These are phyloP conservation scores for Podospora conica DNA, from an alignment of 495 filamentous ascomycete species.

Conservation along the genomic window DNA sequence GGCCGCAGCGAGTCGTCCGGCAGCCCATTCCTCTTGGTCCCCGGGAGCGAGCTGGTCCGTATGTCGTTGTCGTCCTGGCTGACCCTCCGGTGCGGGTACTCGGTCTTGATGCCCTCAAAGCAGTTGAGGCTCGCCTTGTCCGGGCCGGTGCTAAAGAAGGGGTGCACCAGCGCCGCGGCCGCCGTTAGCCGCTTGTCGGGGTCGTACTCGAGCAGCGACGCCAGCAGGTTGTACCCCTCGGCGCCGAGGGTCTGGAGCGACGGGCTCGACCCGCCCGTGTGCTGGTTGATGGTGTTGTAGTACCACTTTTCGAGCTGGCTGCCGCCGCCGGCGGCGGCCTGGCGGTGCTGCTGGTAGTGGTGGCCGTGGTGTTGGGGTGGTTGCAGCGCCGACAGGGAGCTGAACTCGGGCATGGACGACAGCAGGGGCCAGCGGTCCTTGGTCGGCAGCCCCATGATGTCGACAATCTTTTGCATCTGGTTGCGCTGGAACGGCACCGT, in stretches of 20 bases:
- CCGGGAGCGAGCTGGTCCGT: slow-evolving; percentile 74
- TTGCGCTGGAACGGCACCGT: slow-evolving; percentile 95
- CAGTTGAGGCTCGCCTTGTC: slow-evolving; percentile 68
- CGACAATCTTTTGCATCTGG: slow-evolving; percentile 98
- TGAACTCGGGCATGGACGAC: slow-evolving; percentile 72
- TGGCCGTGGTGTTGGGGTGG: slow-evolving; percentile 42
- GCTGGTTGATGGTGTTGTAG: slow-evolving; percentile 45
- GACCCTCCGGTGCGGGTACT: slow-evolving; percentile 86
- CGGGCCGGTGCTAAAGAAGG: slow-evolving; percentile 64
- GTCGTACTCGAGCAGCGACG: slow-evolving; percentile 83
- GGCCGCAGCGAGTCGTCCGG: slow-evolving; percentile 73
- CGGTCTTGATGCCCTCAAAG: slow-evolving; percentile 78
- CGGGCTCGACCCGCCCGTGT: slow-evolving; percentile 36
- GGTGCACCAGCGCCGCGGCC: slow-evolving; percentile 74
- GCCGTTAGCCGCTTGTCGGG: slow-evolving; percentile 84
- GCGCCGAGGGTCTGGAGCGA: slow-evolving; percentile 53
- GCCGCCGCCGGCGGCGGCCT: slow-evolving; percentile 6
- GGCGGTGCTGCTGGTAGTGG: slow-evolving; percentile 43
- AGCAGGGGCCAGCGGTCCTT: slow-evolving; percentile 87
- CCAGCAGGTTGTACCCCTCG: slow-evolving; percentile 75
- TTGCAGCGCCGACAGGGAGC: slow-evolving; percentile 61
- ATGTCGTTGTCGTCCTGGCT: slow-evolving; percentile 95
- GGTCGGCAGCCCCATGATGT: slow-evolving; percentile 84
- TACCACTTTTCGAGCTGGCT: slow-evolving; percentile 54
- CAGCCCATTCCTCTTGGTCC: slow-evolving; percentile 83